phyloP scores from a whole-genome alignment of 345 rosid genomes.

The Citrus medica region DNA sequence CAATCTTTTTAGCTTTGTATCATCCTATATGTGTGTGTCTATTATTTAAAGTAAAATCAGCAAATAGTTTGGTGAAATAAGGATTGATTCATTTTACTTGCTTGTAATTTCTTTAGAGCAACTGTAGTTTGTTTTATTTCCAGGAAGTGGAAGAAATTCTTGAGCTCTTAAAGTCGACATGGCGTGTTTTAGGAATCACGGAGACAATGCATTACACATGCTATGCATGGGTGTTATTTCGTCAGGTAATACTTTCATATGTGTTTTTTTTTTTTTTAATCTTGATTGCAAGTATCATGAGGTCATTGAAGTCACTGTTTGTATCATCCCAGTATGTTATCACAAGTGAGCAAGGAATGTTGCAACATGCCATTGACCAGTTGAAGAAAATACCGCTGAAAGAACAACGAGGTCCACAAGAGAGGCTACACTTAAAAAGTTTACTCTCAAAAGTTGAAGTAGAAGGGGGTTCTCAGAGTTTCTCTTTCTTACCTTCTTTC shows the following conservation, averaged over 20 bases:
- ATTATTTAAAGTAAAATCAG: background rate
- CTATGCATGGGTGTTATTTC: constrained; percentile 86
- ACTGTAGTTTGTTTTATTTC: constrained; percentile 1
- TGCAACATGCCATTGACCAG: constrained; percentile 86
- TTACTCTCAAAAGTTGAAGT: constrained; percentile 63
- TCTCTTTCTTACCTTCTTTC: constrained; percentile 78
- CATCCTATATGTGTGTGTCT: background rate
- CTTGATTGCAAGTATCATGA: constrained; percentile 7
- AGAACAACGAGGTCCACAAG: constrained; percentile 96
- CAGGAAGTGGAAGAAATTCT: constrained; percentile 99
- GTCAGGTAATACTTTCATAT: constrained; percentile 62
- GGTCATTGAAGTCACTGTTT: constrained; percentile 15
- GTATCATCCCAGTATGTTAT: constrained; percentile 66
- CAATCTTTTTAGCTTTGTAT: background rate
- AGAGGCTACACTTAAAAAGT: constrained; percentile 86
- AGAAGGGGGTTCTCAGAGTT: constrained; percentile 45
- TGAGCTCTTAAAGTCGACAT: constrained; percentile 91
- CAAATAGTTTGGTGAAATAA: background rate
- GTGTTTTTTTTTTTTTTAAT: background rate
- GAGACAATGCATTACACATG: constrained; percentile 95
- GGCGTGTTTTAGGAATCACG: constrained; percentile 94
- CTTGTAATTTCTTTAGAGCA: background rate
- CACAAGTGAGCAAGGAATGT: constrained; percentile 72
- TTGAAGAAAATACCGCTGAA: constrained; percentile 79
- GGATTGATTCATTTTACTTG: background rate